Conservation (phyloP, 208 protist species). For the Trypanosoma congolense region DNA sequence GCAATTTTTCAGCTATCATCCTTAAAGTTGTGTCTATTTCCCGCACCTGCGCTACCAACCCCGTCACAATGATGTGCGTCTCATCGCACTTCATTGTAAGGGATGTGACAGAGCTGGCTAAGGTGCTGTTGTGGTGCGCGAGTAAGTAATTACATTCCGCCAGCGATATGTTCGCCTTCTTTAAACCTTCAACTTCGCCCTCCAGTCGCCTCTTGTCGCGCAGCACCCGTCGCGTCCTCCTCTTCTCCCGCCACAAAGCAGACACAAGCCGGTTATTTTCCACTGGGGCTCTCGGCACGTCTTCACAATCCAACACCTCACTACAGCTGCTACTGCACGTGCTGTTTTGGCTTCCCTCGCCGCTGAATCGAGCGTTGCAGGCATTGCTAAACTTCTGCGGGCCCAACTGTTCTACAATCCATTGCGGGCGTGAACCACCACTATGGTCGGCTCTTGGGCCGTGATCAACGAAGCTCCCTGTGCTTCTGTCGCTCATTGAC, state of each 20-base stretch:
- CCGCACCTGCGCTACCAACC: conserved; percentile 4
- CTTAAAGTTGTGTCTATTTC: conserved; percentile 12
- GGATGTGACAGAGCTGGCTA: conserved; percentile 1
- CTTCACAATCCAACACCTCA: neutral
- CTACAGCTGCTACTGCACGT: neutral
- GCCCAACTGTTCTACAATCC: conserved; percentile 12
- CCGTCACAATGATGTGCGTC: neutral
- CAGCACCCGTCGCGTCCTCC: neutral
- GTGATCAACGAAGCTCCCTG: conserved; percentile 24
- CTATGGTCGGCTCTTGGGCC: conserved; percentile 11
- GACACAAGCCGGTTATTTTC: neutral
- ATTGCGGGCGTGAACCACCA: conserved; percentile 15
- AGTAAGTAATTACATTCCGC: conserved; percentile 10
- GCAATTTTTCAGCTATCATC: neutral
- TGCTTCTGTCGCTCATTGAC: conserved; percentile 17
- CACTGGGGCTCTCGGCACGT: neutral
- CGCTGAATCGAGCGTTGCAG: neutral
- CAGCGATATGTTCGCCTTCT: neutral
- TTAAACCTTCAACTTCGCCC: conserved; percentile 3
- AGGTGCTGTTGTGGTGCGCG: neutral
- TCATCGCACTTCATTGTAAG: conserved; percentile 4
- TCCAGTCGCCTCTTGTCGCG: conserved; percentile 6
- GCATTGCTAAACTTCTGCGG: conserved; percentile 1
- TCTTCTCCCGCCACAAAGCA: neutral
- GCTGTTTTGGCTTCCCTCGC: neutral